Percentiles rank a stretch among this genome's conserved stretches.
Evolutionary conservation across 2,329 filamentous ascomycete species (phyloP).

Genomic region (Xylaria sp.): DNA sequence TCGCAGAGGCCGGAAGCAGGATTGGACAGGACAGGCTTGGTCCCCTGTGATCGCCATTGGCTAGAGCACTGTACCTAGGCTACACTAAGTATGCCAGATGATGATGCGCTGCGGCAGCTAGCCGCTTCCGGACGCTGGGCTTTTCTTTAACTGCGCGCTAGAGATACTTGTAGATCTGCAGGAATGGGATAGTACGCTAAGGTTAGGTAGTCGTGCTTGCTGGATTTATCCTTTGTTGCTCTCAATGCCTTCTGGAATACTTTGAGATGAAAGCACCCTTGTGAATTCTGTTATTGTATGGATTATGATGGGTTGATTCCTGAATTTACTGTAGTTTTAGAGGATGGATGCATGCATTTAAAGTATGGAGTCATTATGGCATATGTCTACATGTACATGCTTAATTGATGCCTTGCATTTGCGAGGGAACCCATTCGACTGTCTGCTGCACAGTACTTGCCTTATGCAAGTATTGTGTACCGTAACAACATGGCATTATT

Average conservation of each 20-base stretch:
- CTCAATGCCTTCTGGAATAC: neutral
- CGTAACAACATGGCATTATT: neutral
- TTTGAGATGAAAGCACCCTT: neutral
- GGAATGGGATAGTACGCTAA: neutral
- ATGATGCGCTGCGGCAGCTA: constrained; percentile 36
- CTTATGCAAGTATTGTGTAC: neutral
- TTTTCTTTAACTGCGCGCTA: neutral
- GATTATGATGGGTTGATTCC: too few relatives aligned
- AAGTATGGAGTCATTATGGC: neutral
- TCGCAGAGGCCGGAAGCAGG: neutral
- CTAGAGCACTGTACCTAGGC: too few relatives aligned
- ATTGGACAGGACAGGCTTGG: too few relatives aligned
- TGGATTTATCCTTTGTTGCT: neutral
- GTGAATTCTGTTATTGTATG: too few relatives aligned
- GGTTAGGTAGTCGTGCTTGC: too few relatives aligned
- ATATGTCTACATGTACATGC: neutral
- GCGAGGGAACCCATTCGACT: neutral
- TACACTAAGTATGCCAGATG: constrained; percentile 13
- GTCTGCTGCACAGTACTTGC: neutral
- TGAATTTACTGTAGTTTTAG: too few relatives aligned
- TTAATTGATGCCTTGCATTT: neutral
- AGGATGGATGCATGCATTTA: neutral
- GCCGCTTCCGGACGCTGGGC: constrained; percentile 17
- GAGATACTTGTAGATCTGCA: constrained; percentile 1
- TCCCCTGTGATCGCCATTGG: too few relatives aligned